Conservation (phyloP, 2,329 filamentous ascomycete genomes). For the Sclerotinia trifoliorum region DNA sequence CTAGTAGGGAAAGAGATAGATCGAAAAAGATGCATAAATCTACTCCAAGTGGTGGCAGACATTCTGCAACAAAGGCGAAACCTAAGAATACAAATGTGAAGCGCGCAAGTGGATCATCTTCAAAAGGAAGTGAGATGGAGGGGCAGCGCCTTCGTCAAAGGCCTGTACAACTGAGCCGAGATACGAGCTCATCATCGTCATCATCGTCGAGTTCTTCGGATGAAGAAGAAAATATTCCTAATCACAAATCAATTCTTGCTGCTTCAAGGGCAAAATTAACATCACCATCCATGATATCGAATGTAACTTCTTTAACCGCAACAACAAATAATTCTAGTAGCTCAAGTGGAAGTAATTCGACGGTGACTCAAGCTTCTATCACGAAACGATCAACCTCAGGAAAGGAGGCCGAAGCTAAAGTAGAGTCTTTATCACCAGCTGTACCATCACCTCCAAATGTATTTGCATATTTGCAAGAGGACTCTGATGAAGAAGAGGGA, state of each 20-base stretch:
- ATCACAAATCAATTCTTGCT: constrained; percentile 33
- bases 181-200: constrained; percentile 27
- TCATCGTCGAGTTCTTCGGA: constrained; percentile 31
- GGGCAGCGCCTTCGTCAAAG: constrained; percentile 27
- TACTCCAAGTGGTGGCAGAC: constrained; percentile 25
- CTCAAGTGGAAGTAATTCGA: constrained; percentile 46
- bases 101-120: constrained; percentile 25
- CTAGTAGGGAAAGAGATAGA: constrained; percentile 32
- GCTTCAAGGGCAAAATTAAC: constrained; percentile 35
- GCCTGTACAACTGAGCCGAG: constrained; percentile 28
- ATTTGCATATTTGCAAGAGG: constrained; percentile 36
- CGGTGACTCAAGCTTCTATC: constrained; percentile 42
- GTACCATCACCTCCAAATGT: constrained; percentile 37
- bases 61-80: constrained; percentile 28
- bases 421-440: constrained; percentile 36
- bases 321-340: constrained; percentile 42
- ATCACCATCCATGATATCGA: constrained; percentile 40
- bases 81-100: constrained; percentile 29
- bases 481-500: constrained; percentile 22
- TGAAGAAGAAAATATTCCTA: constrained; percentile 32
- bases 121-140: constrained; percentile 28
- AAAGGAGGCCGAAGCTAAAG: constrained; percentile 28
- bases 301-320: constrained; percentile 37
- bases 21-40: constrained; percentile 31
- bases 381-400: constrained; percentile 28